Evolutionary conservation across 495 filamentous ascomycete species (phyloP).

Genomic region (Podospora pseudoanserina): DNA sequence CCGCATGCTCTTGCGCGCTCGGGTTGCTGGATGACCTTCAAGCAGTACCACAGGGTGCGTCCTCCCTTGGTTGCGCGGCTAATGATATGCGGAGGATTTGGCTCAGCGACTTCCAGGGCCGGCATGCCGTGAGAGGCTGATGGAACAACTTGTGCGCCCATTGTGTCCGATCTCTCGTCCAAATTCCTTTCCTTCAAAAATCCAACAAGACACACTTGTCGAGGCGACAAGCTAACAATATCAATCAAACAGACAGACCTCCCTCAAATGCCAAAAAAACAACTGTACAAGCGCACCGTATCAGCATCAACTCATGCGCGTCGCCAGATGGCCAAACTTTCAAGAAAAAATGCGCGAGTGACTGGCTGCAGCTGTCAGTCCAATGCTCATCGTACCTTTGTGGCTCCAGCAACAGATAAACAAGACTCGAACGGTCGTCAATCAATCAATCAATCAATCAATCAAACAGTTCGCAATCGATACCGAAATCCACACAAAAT

Average conservation of each 20-base stretch:
- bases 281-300: background rate
- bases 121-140: constrained; percentile 28
- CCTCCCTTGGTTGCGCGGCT: constrained; percentile 72
- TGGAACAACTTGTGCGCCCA: constrained; percentile 33
- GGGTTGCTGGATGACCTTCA: constrained; percentile 90
- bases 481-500: background rate
- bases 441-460: constrained; percentile 1
- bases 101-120: constrained; percentile 21
- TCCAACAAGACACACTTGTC: too few species aligned
- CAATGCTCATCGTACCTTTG: constrained; percentile 11
- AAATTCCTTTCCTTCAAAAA: background rate
- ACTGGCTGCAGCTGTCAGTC: constrained; percentile 11
- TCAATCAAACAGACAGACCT: background rate
- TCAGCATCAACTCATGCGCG: constrained; percentile 7
- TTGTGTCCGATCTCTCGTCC: constrained; percentile 10
- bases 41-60: constrained; percentile 72
- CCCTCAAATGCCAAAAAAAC: background rate
- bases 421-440: background rate
- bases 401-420: constrained; percentile 7
- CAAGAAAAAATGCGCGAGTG: constrained; percentile 1
- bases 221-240: background rate
- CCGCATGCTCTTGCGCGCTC: constrained; percentile 95
- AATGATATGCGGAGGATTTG: constrained; percentile 18
- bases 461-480: background rate
- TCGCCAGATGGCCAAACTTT: background rate